These are phyloP conservation scores for Capsicum rhomboideum DNA, from an alignment of 257 asterid genomes.

Conservation along the genomic window DNA sequence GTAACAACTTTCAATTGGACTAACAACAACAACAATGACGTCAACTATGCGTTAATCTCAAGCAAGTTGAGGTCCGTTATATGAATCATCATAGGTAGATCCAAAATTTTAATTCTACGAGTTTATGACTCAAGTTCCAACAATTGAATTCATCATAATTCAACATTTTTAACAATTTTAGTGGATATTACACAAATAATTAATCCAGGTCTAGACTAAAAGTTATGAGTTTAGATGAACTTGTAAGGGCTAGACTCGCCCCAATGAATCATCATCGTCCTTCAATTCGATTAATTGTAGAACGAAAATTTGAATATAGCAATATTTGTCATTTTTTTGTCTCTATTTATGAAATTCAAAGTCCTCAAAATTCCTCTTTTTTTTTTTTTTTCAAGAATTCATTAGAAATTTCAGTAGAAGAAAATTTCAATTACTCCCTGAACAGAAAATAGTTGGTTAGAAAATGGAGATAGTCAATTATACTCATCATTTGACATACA, in stretches of 20 bases:
- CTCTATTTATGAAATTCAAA: background rate
- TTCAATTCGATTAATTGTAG: background rate
- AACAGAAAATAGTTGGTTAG: background rate
- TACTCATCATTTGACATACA: constrained; percentile 3
- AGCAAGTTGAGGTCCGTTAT: background rate
- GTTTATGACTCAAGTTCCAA: background rate
- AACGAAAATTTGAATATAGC: background rate
- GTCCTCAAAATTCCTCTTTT: background rate
- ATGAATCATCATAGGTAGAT: background rate
- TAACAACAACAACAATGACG: background rate
- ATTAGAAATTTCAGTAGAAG: background rate
- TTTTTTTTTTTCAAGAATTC: background rate
- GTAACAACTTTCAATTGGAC: background rate
- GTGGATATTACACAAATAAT: background rate
- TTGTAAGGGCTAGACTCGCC: background rate
- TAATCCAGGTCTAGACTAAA: background rate
- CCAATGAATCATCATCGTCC: background rate
- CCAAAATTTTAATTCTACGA: background rate
- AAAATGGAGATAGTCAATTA: constrained; percentile 9
- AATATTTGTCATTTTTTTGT: background rate
- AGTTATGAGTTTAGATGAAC: background rate
- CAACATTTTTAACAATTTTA: background rate
- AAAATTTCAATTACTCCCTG: background rate
- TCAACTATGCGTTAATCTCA: background rate
- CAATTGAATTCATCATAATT: background rate